These are phyloP conservation scores for Dactylellina sp. DNA, from an alignment of 2,329 filamentous ascomycete genomes.

Conservation along the genomic window DNA sequence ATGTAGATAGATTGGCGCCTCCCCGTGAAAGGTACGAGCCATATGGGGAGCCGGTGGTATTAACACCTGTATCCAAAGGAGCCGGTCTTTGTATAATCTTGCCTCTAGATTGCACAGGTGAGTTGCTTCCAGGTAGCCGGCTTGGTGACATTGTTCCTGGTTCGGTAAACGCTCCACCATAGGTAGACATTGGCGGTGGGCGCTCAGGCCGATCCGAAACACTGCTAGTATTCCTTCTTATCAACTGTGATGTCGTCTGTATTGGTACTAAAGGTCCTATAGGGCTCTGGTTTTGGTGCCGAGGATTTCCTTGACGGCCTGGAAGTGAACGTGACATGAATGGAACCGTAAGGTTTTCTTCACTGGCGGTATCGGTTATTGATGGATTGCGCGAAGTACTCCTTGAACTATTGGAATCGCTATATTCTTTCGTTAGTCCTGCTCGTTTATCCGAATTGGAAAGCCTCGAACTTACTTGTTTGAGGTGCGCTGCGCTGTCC, in stretches of 20 bases:
- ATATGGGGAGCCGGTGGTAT: conserved; percentile 16
- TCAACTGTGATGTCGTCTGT: conserved; percentile 27
- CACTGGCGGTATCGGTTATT: conserved; percentile 51
- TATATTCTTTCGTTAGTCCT: conserved; percentile 23
- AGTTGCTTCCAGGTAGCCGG: conserved; percentile 22
- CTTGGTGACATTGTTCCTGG: conserved; percentile 30
- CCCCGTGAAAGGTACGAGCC: conserved; percentile 25
- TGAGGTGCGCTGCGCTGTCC: conserved; percentile 27
- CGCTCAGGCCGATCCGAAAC: conserved; percentile 46
- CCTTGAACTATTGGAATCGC: conserved; percentile 48
- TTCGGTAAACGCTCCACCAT: conserved; percentile 40
- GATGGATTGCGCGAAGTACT: conserved; percentile 53
- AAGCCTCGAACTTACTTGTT: conserved; percentile 32
- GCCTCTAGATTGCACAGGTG: conserved; percentile 27
- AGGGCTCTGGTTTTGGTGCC: conserved; percentile 21
- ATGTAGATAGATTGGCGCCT: conserved; percentile 28
- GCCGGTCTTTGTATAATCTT: conserved; percentile 37
- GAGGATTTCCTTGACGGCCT: conserved; percentile 21
- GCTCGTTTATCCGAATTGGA: neutral
- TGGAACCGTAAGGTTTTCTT: conserved; percentile 47
- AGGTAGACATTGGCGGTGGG: conserved; percentile 30
- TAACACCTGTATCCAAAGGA: conserved; percentile 37
- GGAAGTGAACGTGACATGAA: conserved; percentile 47
- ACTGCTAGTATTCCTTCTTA: conserved; percentile 33
- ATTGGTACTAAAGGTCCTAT: conserved; percentile 20